Evolutionary conservation across 352 stramenopile genomes (phyloP), one percentile per base, ranked within the genome.

Genomic region (Globisporangium solare): DNA sequence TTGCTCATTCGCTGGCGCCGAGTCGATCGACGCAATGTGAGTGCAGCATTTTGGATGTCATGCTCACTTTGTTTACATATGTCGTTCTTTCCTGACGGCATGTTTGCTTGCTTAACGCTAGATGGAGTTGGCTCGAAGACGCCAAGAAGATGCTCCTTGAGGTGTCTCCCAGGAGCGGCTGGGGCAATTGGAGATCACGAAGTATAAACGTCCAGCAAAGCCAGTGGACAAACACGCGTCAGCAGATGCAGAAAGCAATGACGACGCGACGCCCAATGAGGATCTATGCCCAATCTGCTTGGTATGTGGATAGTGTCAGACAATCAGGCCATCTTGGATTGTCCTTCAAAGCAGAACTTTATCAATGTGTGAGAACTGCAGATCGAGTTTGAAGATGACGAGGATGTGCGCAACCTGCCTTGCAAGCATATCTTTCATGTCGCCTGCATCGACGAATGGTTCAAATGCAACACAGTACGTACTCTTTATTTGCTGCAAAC

Each of bases 341-440:
- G 27, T 1, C 5, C 27, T 35, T 35, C 0, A 35, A 8, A 35
- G 10, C 27, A 11, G 27, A 35, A 11, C 27, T 35, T 35, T 35
- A 6, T 35, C 27, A 35, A 35, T 10, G 4, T 10, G 4, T 35
- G 27, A 35, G 27, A 35, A 35, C 10, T 6, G 27, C 10, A 89
- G 79, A 82, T 90, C 27, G 79, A 88, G 27, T 90, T 90, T 52
- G 79, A 90, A 53, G 72, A 88, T 46, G 74, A 79, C 35, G 79
- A 90, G 54, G 79, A 90, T 21, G 70, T 90, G 40, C 77, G 79
- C 32, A 88, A 88, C 22, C 49, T 97, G 43, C 72, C 75, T 2
- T 97, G 89, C 67, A 79, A 80, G 37, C 89, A 97, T 62, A 74
- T 96, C 51, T 96, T 96, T 67, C 88, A 97, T 66, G 77, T 90